Conservation (phyloP, 345 rosid genomes). For the Aurinia saxatilis region DNA sequence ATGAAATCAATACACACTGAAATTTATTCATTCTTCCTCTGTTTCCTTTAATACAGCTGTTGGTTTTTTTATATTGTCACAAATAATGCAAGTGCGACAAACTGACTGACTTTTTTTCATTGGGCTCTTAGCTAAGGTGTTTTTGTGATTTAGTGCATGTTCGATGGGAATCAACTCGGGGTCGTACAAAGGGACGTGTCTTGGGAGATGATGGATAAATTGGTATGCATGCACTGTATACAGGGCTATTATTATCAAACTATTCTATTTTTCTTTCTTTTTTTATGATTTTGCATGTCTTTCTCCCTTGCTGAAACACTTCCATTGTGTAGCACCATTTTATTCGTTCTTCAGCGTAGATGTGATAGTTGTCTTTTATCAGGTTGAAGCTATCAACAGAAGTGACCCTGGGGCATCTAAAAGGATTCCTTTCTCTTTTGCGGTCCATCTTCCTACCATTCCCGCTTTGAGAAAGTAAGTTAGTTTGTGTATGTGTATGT, state of each 20-base stretch:
- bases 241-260: not conserved
- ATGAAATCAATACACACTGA: too few species aligned
- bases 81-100: not conserved
- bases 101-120: not conserved
- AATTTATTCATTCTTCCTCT: too few species aligned
- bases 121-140: conserved; percentile 42
- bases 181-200: conserved; percentile 83
- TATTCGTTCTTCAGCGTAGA: too few species aligned
- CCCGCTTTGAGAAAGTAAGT: conserved; percentile 75
- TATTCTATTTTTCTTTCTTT: too few species aligned
- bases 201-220: conserved; percentile 80
- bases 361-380: conserved; percentile 30
- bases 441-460: conserved; percentile 52
- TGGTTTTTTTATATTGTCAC: not conserved
- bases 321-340: too few species aligned
- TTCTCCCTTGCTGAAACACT: not conserved
- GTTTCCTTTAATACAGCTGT: too few species aligned
- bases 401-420: conserved; percentile 45
- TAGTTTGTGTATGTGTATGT: not conserved
- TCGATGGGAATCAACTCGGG: conserved; percentile 85
- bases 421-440: conserved; percentile 61
- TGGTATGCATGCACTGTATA: conserved; percentile 40
- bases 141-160: conserved; percentile 69
- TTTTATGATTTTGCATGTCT: too few species aligned
- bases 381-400: conserved; percentile 60